Base-by-base conservation (phyloP, 768 basidiomycete species). In the Crucibulum laeve region DNA sequence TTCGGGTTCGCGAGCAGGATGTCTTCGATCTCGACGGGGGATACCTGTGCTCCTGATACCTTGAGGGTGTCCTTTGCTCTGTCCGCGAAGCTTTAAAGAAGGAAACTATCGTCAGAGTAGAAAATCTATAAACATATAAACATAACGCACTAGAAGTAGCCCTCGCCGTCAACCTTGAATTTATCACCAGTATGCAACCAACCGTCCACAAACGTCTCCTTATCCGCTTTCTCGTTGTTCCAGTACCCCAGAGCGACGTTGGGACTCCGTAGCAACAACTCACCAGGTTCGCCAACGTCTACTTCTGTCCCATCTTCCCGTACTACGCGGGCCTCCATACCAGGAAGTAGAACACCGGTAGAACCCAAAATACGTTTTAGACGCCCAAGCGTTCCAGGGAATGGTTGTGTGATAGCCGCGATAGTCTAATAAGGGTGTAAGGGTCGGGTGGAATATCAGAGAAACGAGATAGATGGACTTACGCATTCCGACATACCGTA, bases 21-120 rank as follows among this genome's bases (percentile, higher is more conserved):
- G 21, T 78, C 69, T 56, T 91, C 89, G 40, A 91, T 83, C 56
- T 91, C 88, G 14, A 76, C 73, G 0, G 88, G 89, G 0, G 89
- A 87, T 0, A 91, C 89, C 60, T 91, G 89, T 38, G 68, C 69
- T 3, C 88, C 89, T 0, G 85, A 87, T 2, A 91, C 73, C 56
- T 91, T 91, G 17, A 91, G 69, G 0, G 80, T 88, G 54, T 91
- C 89, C 81, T 91, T 90, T n/a, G 73, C 70, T 41, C 89, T 73
- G 58, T 91, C 88, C 10, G 80, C 80, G 52, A 80, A 90, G 60
- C 84, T 87, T n/a, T 28, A 44, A 18, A 18, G 3, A 40, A 37
- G 40, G 24, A 35, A 40, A 46, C 3, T 13, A 24, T 22, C 5
- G n/a, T 40, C n/a, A 14, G 43, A 38, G 47, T 24, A 17, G 15